A percentile compares a stretch with the other conserved stretches of the same genome.
Evolutionary conservation across 2,329 filamentous ascomycete species (phyloP).

Genomic region (Aspergillus unguis): DNA sequence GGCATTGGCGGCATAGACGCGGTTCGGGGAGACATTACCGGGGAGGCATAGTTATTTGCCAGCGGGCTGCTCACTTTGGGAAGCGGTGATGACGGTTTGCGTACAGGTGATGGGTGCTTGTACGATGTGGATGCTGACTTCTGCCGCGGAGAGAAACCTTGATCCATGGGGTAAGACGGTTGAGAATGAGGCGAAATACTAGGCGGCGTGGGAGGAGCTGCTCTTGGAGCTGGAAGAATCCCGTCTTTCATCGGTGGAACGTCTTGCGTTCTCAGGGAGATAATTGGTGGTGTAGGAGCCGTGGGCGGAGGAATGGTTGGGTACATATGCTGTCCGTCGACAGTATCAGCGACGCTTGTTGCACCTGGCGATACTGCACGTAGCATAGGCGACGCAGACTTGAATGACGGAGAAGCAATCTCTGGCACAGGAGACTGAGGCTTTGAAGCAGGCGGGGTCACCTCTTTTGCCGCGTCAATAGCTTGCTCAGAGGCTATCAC

Average conservation of each 20-base stretch:
- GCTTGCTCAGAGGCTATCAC: conserved; percentile 7
- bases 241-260: conserved; percentile 12
- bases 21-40: conserved; percentile 34
- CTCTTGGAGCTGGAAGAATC: conserved; percentile 10
- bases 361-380: conserved; percentile 11
- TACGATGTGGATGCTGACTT: conserved; percentile 16
- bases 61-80: conserved; percentile 37
- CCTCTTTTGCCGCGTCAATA: conserved; percentile 9
- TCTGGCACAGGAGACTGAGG: conserved; percentile 17
- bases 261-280: conserved; percentile 13
- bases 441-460: conserved; percentile 16
- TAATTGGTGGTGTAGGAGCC: conserved; percentile 13
- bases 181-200: conserved; percentile 16
- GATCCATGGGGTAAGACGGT: conserved; percentile 11
- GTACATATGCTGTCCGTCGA: neutral
- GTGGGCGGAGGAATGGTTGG: conserved; percentile 9
- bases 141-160: conserved; percentile 15
- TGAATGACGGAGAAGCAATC: conserved; percentile 15
- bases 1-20: conserved; percentile 21
- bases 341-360: conserved; percentile 5
- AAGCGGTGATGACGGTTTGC: conserved; percentile 26
- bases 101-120: conserved; percentile 20
- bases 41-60: conserved; percentile 36
- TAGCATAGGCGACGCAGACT: conserved; percentile 16
- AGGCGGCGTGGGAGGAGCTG: conserved; percentile 15